phyloP scores from a whole-genome alignment of 768 basidiomycete genomes.

The Mycena amicta region DNA sequence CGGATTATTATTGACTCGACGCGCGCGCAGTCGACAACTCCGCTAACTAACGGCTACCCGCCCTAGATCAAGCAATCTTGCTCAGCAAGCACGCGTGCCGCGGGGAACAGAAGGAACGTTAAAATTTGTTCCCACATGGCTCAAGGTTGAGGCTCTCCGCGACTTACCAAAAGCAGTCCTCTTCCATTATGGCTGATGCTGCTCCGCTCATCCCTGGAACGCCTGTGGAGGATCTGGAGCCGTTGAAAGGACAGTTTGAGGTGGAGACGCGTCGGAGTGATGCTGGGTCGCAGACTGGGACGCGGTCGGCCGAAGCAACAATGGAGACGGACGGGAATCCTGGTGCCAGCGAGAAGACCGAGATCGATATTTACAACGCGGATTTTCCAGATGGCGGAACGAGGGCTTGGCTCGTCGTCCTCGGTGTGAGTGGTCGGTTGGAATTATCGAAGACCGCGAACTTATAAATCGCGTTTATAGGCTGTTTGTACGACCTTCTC shows the following conservation, averaged over 20 bases:
- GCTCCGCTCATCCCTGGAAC: neutral
- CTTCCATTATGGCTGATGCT: neutral
- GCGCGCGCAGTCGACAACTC: too few species aligned
- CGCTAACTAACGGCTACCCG: too few species aligned
- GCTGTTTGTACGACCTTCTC: constrained; percentile 17
- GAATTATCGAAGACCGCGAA: too few species aligned
- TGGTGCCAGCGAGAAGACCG: neutral
- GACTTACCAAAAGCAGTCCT: neutral
- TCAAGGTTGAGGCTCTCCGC: neutral
- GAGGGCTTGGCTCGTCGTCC: constrained; percentile 17
- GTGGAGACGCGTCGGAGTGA: neutral
- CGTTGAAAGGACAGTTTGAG: neutral
- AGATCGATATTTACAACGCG: constrained; percentile 8
- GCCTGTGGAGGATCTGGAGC: neutral
- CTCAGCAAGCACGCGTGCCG: too few species aligned
- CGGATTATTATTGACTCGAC: too few species aligned
- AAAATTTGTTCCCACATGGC: constrained; percentile 1
- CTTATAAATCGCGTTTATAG: too few species aligned
- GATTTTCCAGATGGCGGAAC: constrained; percentile 20
- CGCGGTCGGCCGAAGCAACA: neutral
- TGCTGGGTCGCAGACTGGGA: neutral
- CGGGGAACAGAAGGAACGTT: too few species aligned
- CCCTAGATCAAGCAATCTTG: too few species aligned
- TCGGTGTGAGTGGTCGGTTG: constrained; percentile 16
- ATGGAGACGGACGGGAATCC: neutral